Evolutionary conservation across 371 early-diverging fungal genomes (phyloP).

Genomic region (Mortierella sp.): DNA sequence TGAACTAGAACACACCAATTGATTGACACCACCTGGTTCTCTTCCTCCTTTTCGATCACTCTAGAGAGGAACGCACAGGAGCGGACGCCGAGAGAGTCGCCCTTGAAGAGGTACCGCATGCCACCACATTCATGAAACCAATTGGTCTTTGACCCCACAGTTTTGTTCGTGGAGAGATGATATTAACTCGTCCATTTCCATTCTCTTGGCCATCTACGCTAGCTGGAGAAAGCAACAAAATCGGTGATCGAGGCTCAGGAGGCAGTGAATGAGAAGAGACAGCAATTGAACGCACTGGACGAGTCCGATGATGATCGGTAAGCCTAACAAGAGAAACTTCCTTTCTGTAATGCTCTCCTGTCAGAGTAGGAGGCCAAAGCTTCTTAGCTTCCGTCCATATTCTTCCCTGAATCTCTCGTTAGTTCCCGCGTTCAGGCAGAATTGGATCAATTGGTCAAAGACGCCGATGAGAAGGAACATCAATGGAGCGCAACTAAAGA

Average conservation of each 20-base stretch:
- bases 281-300: conserved; percentile 7
- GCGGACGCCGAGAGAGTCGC: conserved; percentile 42
- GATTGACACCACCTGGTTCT: background rate
- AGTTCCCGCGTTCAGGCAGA: conserved; percentile 20
- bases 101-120: conserved; percentile 43
- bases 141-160: no score
- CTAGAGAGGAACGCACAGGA: conserved; percentile 35
- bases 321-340: background rate
- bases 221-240: conserved; percentile 39
- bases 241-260: conserved; percentile 11
- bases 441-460: conserved; percentile 18
- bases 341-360: background rate
- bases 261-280: conserved; percentile 19
- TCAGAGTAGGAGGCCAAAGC: no score
- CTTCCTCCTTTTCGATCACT: background rate
- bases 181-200: no score
- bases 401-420: background rate
- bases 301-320: conserved; percentile 22
- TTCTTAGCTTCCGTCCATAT: background rate
- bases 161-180: no score
- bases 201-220: no score
- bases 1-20: no score
- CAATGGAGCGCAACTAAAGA: conserved; percentile 50
- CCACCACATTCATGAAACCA: background rate
- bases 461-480: conserved; percentile 21